Evolutionary conservation across 2,329 filamentous ascomycete species (phyloP).

Genomic region (Cladosporium sp.): DNA sequence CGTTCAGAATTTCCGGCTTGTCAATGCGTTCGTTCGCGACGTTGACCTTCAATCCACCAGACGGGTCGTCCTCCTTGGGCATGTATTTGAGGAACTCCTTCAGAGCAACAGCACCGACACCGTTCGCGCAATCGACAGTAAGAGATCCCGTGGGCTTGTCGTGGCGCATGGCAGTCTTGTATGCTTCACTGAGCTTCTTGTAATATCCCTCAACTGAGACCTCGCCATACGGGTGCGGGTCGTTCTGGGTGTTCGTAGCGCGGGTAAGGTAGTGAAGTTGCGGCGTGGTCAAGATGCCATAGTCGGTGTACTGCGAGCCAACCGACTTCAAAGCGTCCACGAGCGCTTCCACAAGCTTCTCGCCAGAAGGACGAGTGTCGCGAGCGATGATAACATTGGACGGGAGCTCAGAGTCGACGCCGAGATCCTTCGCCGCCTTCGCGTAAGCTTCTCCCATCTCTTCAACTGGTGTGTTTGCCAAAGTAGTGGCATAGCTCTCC

Average conservation of each 20-base stretch:
- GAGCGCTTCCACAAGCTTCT: constrained; percentile 74
- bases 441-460: constrained; percentile 73
- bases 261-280: constrained; percentile 96
- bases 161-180: constrained; percentile 75
- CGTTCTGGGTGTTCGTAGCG: constrained; percentile 88
- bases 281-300: constrained; percentile 91
- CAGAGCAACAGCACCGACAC: constrained; percentile 90
- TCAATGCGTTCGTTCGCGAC: constrained; percentile 92
- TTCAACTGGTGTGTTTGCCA: constrained; percentile 81
- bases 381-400: constrained; percentile 85
- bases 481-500: constrained; percentile 81
- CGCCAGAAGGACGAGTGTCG: constrained; percentile 90
- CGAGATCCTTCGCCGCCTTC: constrained; percentile 68
- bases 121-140: constrained; percentile 93
- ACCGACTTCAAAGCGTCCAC: constrained; percentile 75
- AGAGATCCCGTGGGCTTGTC: constrained; percentile 70
- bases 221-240: constrained; percentile 80
- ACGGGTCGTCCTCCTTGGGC: constrained; percentile 55
- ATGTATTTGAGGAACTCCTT: constrained; percentile 80
- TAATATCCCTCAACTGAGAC: constrained; percentile 92
- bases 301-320: constrained; percentile 72
- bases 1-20: constrained; percentile 82
- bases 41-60: constrained; percentile 70
- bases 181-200: constrained; percentile 81
- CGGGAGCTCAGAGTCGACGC: constrained; percentile 61